Conservation (phyloP, 257 asterid genomes). For the Salvia rosmarinus region DNA sequence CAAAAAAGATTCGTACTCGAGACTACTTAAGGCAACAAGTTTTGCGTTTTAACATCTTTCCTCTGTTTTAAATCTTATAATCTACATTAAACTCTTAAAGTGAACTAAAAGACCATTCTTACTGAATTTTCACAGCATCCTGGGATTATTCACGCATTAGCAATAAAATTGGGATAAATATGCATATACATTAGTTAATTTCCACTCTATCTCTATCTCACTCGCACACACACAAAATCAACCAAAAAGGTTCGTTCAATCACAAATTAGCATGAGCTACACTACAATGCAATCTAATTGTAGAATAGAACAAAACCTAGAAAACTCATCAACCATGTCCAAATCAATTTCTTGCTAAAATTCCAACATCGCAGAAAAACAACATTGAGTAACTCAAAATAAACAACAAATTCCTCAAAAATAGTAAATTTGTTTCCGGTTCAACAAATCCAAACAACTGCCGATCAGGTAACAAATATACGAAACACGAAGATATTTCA, state of each 20-base stretch:
- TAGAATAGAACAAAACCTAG: background rate
- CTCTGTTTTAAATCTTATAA: background rate
- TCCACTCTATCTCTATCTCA: background rate
- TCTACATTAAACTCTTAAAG: slow-evolving; percentile 1
- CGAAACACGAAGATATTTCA: slow-evolving; percentile 6
- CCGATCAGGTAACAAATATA: background rate
- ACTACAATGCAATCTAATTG: background rate
- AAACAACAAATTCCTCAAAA: slow-evolving; percentile 1
- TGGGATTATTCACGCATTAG: background rate
- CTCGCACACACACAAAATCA: background rate
- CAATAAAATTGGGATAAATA: background rate
- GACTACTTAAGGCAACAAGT: slow-evolving; percentile 15
- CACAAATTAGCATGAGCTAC: slow-evolving; percentile 20
- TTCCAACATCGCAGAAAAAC: background rate
- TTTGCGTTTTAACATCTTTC: background rate
- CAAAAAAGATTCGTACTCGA: background rate
- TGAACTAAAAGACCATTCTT: background rate
- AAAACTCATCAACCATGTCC: slow-evolving; percentile 22
- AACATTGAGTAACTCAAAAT: slow-evolving; percentile 17
- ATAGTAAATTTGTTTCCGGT: background rate
- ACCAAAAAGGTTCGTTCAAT: background rate
- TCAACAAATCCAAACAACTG: background rate
- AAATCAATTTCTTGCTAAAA: slow-evolving; percentile 17
- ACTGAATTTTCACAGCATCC: background rate
- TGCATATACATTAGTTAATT: slow-evolving; percentile 13